A percentile compares a stretch with the other conserved stretches of the same genome.
These are phyloP conservation scores for Boletus sp. DNA, from an alignment of 768 basidiomycete species.

Conservation along the genomic window DNA sequence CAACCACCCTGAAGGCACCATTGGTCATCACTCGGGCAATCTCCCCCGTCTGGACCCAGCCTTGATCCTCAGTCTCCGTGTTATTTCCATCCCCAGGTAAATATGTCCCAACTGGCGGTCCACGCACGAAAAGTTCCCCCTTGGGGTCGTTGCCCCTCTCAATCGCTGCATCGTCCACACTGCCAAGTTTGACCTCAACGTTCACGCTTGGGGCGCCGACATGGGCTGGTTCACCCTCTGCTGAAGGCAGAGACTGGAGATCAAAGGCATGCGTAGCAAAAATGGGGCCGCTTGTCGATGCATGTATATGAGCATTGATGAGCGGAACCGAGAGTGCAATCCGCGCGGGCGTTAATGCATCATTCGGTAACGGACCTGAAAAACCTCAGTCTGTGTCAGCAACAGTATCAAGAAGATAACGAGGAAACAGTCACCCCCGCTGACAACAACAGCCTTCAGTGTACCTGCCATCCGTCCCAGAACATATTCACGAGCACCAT, in stretches of 20 bases:
- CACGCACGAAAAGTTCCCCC: constrained; percentile 61
- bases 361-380: constrained; percentile 49
- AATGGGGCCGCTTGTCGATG: constrained; percentile 68
- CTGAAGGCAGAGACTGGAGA: constrained; percentile 64
- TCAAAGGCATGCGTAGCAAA: constrained; percentile 84
- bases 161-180: constrained; percentile 59
- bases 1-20: constrained; percentile 53
- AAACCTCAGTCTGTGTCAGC: background rate
- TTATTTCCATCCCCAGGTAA: constrained; percentile 28
- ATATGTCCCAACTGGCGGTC: constrained; percentile 66
- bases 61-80: constrained; percentile 38
- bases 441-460: constrained; percentile 65
- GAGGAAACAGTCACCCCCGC: constrained; percentile 53
- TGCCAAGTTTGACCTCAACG: constrained; percentile 76
- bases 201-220: constrained; percentile 84
- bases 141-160: constrained; percentile 65
- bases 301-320: constrained; percentile 60
- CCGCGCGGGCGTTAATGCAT: constrained; percentile 57
- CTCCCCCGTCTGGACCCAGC: constrained; percentile 46
- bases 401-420: background rate
- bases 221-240: constrained; percentile 37
- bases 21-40: constrained; percentile 56
- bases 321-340: constrained; percentile 76
- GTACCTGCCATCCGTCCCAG: constrained; percentile 60
- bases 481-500: constrained; percentile 55